A percentile compares a stretch with the other conserved stretches of the same genome.
phyloP scores from a whole-genome alignment of 768 basidiomycete genomes.

The Tremella mesenterica region DNA sequence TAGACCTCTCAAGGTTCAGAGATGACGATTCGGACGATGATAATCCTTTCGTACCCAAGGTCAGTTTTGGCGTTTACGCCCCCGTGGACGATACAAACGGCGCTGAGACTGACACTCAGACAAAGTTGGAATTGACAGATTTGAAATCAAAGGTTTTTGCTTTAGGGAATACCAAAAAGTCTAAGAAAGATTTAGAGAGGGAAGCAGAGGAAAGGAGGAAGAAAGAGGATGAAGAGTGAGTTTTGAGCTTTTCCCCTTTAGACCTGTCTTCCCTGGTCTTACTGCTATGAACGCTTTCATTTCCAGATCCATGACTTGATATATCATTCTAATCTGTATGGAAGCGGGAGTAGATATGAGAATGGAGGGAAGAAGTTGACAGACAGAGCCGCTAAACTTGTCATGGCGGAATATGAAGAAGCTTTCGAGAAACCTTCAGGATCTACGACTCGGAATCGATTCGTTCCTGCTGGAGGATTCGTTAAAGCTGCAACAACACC shows the following conservation, averaged over 20 bases:
- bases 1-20: constrained; percentile 42
- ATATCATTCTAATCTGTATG: too few relatives aligned
- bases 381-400: constrained; percentile 9
- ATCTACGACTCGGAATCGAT: constrained; percentile 10
- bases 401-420: constrained; percentile 42
- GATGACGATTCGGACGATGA: constrained; percentile 42
- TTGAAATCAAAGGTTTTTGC: constrained; percentile 77
- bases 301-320: too few relatives aligned
- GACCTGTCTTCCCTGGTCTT: background rate
- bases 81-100: background rate
- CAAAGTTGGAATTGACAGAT: constrained; percentile 65
- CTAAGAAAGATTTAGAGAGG: constrained; percentile 80
- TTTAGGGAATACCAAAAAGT: constrained; percentile 75
- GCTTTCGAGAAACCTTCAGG: constrained; percentile 32
- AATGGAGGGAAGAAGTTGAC: too few relatives aligned
- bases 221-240: constrained; percentile 49
- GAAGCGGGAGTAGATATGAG: too few relatives aligned
- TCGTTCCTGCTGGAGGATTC: constrained; percentile 37
- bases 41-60: constrained; percentile 20
- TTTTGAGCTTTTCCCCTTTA: background rate
- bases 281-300: too few relatives aligned
- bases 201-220: constrained; percentile 80
- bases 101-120: too few relatives aligned
- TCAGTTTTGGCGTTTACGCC: constrained; percentile 5
- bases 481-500: constrained; percentile 41